Percentiles rank a stretch among this genome's conserved stretches.
Evolutionary conservation across 148 eudicot genomes (phyloP).

Genomic region (Simmondsia chinensis): DNA sequence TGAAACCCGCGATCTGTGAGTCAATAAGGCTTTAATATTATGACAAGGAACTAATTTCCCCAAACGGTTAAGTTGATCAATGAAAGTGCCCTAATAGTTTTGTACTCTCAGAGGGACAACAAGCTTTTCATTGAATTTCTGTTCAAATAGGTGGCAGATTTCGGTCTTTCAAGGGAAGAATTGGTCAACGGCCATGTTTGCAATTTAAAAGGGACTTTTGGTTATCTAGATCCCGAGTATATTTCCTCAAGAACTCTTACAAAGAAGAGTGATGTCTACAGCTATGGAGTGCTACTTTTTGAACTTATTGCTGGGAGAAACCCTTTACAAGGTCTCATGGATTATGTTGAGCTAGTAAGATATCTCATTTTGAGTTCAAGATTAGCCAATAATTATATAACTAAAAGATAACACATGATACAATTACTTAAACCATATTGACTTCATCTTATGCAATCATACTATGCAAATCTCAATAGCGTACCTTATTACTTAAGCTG

Average conservation of each 20-base stretch:
- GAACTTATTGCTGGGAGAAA: constrained; percentile 90
- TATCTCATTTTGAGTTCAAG: background rate
- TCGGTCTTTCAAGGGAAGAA: constrained; percentile 96
- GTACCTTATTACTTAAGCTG: too few species aligned
- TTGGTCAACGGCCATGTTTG: constrained; percentile 47
- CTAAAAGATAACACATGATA: too few species aligned
- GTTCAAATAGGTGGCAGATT: constrained; percentile 71
- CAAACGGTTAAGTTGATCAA: too few species aligned
- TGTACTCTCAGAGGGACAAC: too few species aligned
- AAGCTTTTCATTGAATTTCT: background rate
- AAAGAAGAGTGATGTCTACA: constrained; percentile 91
- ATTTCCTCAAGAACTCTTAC: constrained; percentile 81
- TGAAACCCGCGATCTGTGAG: too few species aligned
- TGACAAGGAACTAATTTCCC: too few species aligned
- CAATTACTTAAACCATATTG: background rate
- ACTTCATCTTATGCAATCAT: background rate
- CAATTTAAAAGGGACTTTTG: constrained; percentile 82
- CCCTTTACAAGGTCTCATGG: constrained; percentile 89
- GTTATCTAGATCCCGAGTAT: constrained; percentile 96
- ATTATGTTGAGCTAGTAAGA: constrained; percentile 83
- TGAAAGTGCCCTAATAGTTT: too few species aligned
- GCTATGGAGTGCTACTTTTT: constrained; percentile 86
- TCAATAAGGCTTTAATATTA: too few species aligned
- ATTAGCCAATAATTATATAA: background rate
- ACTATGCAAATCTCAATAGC: too few species aligned